phyloP scores from a whole-genome alignment of 208 protist genomes.

The Crithidia fasciculata region DNA sequence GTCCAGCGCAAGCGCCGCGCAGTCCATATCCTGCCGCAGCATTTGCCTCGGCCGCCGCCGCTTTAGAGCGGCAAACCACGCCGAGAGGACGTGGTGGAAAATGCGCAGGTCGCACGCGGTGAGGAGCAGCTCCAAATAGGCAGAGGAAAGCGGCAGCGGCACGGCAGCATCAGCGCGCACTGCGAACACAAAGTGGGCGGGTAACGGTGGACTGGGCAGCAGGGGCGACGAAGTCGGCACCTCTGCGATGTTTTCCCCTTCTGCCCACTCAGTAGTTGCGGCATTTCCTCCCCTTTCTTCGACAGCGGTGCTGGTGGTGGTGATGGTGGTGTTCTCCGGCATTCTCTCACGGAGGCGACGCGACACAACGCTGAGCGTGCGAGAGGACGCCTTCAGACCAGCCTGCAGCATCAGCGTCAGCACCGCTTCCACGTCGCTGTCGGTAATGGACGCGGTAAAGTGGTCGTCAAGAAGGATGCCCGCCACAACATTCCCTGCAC shows the following conservation, averaged over 20 bases:
- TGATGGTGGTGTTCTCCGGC: too few relatives aligned
- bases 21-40: slow-evolving; percentile 29
- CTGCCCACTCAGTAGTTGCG: too few relatives aligned
- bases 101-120: slow-evolving; percentile 49
- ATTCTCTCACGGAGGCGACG: slow-evolving; percentile 8
- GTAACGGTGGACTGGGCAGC: slow-evolving; percentile 11
- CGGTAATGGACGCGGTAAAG: slow-evolving; percentile 16
- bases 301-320: too few relatives aligned
- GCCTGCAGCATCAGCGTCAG: slow-evolving; percentile 29
- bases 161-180: slow-evolving; percentile 48
- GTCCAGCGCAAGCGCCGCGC: slow-evolving; percentile 15
- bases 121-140: slow-evolving; percentile 48
- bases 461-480: neutral
- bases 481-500: neutral
- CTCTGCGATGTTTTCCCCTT: too few relatives aligned
- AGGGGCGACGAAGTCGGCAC: neutral
- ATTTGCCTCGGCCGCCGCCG: slow-evolving; percentile 1
- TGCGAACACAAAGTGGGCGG: slow-evolving; percentile 67
- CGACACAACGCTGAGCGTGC: neutral
- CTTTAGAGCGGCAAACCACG: slow-evolving; percentile 42
- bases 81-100: slow-evolving; percentile 44
- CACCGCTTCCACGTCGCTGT: slow-evolving; percentile 41
- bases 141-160: slow-evolving; percentile 30
- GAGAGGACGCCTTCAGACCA: slow-evolving; percentile 28
- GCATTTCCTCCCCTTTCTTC: too few relatives aligned